phyloP scores from a whole-genome alignment of 73 alveolate species.

The Effrenium voratum region DNA sequence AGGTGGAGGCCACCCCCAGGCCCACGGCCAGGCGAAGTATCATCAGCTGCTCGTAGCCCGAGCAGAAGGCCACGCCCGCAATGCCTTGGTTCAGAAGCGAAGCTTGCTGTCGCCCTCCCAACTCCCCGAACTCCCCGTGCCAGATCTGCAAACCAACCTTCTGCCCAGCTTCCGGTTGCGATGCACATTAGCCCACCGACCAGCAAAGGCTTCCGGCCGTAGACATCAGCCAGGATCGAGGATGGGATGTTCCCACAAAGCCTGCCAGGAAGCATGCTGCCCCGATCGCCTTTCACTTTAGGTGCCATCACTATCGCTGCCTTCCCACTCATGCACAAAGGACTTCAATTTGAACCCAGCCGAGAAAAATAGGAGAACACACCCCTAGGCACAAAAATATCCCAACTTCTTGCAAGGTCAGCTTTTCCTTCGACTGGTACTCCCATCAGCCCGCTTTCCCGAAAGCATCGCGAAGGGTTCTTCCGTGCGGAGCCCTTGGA shows the following conservation, averaged over 20 bases:
- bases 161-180: slow-evolving; percentile 29
- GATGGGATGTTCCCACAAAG: slow-evolving; percentile 84
- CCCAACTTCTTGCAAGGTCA: too few relatives aligned
- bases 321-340: too few relatives aligned
- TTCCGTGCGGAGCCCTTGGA: too few relatives aligned
- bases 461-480: too few relatives aligned
- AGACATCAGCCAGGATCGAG: slow-evolving; percentile 71
- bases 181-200: slow-evolving; percentile 71
- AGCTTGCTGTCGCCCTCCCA: neutral
- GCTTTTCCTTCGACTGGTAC: too few relatives aligned
- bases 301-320: too few relatives aligned
- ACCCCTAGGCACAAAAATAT: too few relatives aligned
- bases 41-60: slow-evolving; percentile 76
- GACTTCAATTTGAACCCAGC: too few relatives aligned
- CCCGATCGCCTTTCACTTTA: too few relatives aligned
- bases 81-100: neutral
- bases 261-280: slow-evolving; percentile 21
- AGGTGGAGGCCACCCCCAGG: slow-evolving; percentile 83
- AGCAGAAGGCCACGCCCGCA: slow-evolving; percentile 72
- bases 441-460: too few relatives aligned
- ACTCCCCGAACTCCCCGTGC: neutral
- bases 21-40: slow-evolving; percentile 64
- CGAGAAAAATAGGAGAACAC: too few relatives aligned
- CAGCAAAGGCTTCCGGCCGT: slow-evolving; percentile 66
- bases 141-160: neutral